phyloP scores from a whole-genome alignment of 768 basidiomycete genomes.

The Exsudoporus frostii region DNA sequence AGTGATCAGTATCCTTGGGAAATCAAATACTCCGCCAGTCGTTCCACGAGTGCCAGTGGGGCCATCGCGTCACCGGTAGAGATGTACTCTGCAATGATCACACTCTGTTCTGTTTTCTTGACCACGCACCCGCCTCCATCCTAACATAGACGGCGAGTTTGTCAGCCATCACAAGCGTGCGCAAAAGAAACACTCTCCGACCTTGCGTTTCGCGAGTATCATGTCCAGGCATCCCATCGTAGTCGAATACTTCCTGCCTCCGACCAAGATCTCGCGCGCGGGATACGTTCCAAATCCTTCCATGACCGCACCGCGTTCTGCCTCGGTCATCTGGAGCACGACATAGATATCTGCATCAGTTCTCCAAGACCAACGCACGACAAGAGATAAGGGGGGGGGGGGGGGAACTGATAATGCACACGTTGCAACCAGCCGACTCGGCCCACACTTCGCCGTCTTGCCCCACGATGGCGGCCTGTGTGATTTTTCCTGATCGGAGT shows the following conservation, averaged over 20 bases:
- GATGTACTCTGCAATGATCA: constrained; percentile 26
- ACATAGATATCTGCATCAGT: background rate
- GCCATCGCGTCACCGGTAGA: constrained; percentile 3
- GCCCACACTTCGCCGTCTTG: constrained; percentile 32
- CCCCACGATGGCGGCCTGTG: constrained; percentile 56
- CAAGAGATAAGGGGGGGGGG: background rate
- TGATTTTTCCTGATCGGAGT: constrained; percentile 68
- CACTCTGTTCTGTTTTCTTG: constrained; percentile 25
- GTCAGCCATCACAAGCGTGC: background rate
- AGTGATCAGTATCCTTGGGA: constrained; percentile 19
- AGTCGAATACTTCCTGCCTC: constrained; percentile 21
- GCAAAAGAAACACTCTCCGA: background rate
- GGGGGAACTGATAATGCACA: constrained; percentile 12
- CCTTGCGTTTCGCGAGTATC: constrained; percentile 25
- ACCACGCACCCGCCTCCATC: constrained; percentile 25
- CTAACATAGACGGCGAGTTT: background rate
- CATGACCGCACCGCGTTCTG: constrained; percentile 18
- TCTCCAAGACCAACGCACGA: too few relatives aligned
- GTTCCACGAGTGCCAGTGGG: constrained; percentile 19
- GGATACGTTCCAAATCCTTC: constrained; percentile 21
- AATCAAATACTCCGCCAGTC: constrained; percentile 24
- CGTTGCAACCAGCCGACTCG: constrained; percentile 25
- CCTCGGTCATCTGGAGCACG: constrained; percentile 19
- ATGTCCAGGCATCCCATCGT: constrained; percentile 29
- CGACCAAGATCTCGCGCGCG: constrained; percentile 20